phyloP scores from a whole-genome alignment of 2,329 filamentous ascomycete genomes.

The Claviceps sp. region DNA sequence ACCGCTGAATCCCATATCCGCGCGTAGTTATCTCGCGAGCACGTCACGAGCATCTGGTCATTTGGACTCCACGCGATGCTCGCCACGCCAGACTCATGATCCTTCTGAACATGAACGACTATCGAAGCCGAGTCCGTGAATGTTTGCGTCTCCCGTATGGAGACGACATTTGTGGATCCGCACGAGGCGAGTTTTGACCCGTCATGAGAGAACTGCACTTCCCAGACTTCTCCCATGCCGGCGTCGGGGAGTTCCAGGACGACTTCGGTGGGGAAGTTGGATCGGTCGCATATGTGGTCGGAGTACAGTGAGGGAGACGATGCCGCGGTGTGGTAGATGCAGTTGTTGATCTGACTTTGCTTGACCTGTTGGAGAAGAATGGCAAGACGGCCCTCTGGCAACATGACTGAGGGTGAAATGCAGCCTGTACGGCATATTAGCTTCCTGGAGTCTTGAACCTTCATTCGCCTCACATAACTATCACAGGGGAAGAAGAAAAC shows the following conservation, averaged over 20 bases:
- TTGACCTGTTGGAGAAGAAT: slow-evolving; percentile 74
- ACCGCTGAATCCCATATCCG: slow-evolving; percentile 63
- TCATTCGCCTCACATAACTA: too few species aligned
- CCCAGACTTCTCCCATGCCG: slow-evolving; percentile 78
- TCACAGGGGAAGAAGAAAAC: slow-evolving; percentile 14
- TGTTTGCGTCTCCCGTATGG: slow-evolving; percentile 67
- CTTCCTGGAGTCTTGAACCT: not conserved
- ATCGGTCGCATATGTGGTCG: slow-evolving; percentile 72
- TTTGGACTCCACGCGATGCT: slow-evolving; percentile 89
- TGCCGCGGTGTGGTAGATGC: slow-evolving; percentile 77
- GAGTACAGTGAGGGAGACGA: slow-evolving; percentile 73
- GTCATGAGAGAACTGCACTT: slow-evolving; percentile 78
- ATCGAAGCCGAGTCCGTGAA: slow-evolving; percentile 54
- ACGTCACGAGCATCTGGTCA: slow-evolving; percentile 73
- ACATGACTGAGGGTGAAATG: slow-evolving; percentile 93
- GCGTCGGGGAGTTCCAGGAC: slow-evolving; percentile 54
- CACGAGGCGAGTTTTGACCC: slow-evolving; percentile 72
- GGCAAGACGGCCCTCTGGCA: slow-evolving; percentile 80
- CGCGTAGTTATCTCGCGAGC: slow-evolving; percentile 60
- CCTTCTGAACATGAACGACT: slow-evolving; percentile 19
- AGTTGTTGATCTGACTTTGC: slow-evolving; percentile 66
- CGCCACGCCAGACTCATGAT: slow-evolving; percentile 59
- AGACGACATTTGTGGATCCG: slow-evolving; percentile 58
- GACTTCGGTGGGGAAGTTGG: slow-evolving; percentile 63
- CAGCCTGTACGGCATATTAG: slow-evolving; percentile 40